A percentile compares a stretch with the other conserved stretches of the same genome.
Conservation (phyloP, 2,329 filamentous ascomycete species). For the Emmonsiellopsis sp. region DNA sequence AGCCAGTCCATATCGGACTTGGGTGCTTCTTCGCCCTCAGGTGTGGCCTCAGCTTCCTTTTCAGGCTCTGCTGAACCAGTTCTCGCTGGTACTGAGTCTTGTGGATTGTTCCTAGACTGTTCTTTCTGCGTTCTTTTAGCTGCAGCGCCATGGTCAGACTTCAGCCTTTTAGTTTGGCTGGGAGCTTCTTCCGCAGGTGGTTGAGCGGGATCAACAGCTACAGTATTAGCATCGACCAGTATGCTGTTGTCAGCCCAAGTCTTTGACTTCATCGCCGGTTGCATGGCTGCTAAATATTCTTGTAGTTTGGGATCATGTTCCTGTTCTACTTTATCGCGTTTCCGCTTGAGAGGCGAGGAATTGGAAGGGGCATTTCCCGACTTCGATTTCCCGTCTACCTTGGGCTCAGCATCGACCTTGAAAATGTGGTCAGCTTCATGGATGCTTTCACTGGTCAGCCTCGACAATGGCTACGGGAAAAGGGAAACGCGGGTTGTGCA, state of each 20-base stretch:
- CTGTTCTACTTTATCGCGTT: constrained; percentile 46
- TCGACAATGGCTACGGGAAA: constrained; percentile 17
- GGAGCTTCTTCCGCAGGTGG: constrained; percentile 44
- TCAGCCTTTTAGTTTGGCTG: not conserved
- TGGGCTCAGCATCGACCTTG: constrained; percentile 33
- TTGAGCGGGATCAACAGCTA: constrained; percentile 15
- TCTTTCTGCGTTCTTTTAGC: constrained; percentile 2
- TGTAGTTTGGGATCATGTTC: constrained; percentile 68
- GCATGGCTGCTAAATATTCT: constrained; percentile 80
- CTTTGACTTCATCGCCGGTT: constrained; percentile 55
- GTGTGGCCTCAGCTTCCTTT: constrained; percentile 9
- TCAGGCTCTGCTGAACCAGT: constrained; percentile 13
- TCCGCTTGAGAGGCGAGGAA: constrained; percentile 30
- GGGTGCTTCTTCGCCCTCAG: constrained; percentile 22
- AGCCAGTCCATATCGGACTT: constrained; percentile 82
- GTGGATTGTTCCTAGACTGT: not conserved
- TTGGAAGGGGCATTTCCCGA: constrained; percentile 11
- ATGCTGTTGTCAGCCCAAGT: constrained; percentile 51
- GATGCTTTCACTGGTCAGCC: constrained; percentile 21
- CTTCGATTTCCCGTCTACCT: constrained; percentile 16
- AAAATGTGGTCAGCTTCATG: constrained; percentile 31
- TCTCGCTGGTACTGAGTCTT: not conserved
- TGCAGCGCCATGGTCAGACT: not conserved
- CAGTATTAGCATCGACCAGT: constrained; percentile 20
- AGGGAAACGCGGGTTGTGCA: not conserved